phyloP scores from a whole-genome alignment of 257 asterid species.

The Ocimum tenuiflorum region DNA sequence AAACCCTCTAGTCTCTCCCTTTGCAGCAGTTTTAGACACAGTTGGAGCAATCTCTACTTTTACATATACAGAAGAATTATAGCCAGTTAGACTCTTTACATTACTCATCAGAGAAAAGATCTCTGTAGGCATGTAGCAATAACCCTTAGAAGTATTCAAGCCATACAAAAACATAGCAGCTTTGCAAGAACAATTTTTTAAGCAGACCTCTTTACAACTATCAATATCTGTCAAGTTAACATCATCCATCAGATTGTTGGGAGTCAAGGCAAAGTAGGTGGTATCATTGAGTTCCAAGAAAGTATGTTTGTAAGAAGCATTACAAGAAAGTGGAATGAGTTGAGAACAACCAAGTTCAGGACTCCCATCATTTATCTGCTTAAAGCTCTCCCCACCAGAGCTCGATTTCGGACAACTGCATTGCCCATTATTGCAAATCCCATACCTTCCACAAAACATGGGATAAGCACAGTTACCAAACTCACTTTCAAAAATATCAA shows the following conservation, averaged over 20 bases:
- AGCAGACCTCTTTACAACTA: conserved; percentile 34
- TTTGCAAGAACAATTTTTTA: conserved; percentile 38
- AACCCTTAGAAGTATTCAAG: conserved; percentile 15
- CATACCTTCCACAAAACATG: conserved; percentile 33
- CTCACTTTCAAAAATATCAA: conserved; percentile 19
- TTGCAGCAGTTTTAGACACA: background rate
- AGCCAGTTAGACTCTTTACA: conserved; percentile 13
- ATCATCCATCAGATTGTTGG: no score
- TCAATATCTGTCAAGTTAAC: background rate
- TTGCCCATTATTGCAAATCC: conserved; percentile 35
- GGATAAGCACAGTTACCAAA: conserved; percentile 22
- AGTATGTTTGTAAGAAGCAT: conserved; percentile 14
- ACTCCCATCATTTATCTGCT: conserved; percentile 9
- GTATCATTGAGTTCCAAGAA: conserved; percentile 27
- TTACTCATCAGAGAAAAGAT: conserved; percentile 29
- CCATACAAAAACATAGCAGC: conserved; percentile 35
- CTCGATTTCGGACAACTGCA: conserved; percentile 31
- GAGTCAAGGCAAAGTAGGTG: conserved; percentile 22
- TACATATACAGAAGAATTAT: conserved; percentile 9
- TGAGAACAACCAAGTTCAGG: conserved; percentile 43
- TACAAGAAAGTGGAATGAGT: conserved; percentile 21
- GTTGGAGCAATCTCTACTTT: background rate
- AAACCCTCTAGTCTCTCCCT: background rate
- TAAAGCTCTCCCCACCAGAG: conserved; percentile 15
- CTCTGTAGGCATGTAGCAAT: conserved; percentile 33